Percentiles rank a stretch among this genome's conserved stretches.
Conservation (phyloP, 129 eudicot genomes). For the Chrysanthemum seticuspe region DNA sequence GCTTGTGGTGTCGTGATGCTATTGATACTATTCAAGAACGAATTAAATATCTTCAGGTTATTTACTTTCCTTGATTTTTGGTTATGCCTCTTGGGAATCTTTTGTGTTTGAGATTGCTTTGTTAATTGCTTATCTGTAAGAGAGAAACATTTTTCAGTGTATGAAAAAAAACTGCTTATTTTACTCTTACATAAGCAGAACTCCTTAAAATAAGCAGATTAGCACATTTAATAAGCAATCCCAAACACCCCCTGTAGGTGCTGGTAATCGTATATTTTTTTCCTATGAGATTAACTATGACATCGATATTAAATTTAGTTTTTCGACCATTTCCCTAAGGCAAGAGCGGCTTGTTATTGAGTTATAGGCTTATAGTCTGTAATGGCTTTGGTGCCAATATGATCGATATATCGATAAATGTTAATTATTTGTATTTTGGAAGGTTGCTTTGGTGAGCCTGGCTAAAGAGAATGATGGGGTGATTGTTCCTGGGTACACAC, state of each 20-base stretch:
- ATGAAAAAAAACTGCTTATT: no score
- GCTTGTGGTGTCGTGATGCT: conserved; percentile 94
- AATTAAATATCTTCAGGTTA: conserved; percentile 69
- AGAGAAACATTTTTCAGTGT: no score
- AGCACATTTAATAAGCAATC: not conserved
- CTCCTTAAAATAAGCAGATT: not conserved
- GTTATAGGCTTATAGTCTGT: not conserved
- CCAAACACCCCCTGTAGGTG: conserved; percentile 10
- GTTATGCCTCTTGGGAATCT: not conserved
- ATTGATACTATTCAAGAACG: conserved; percentile 48
- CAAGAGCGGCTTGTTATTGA: no score
- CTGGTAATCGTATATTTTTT: no score
- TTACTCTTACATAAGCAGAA: no score
- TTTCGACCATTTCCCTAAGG: no score
- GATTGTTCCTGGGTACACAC: conserved; percentile 95
- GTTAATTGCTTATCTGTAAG: no score
- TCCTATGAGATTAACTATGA: no score
- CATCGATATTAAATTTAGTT: no score
- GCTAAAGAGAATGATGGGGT: conserved; percentile 76
- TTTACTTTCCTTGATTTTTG: conserved; percentile 4
- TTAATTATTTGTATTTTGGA: conserved; percentile 8
- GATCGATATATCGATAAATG: not conserved
- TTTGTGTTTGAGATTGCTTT: no score
- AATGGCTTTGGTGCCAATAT: not conserved
- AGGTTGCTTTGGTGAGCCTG: conserved; percentile 71